phyloP scores from a whole-genome alignment of 1,139 yeast genomes.

The Lodderomyces margitis region DNA sequence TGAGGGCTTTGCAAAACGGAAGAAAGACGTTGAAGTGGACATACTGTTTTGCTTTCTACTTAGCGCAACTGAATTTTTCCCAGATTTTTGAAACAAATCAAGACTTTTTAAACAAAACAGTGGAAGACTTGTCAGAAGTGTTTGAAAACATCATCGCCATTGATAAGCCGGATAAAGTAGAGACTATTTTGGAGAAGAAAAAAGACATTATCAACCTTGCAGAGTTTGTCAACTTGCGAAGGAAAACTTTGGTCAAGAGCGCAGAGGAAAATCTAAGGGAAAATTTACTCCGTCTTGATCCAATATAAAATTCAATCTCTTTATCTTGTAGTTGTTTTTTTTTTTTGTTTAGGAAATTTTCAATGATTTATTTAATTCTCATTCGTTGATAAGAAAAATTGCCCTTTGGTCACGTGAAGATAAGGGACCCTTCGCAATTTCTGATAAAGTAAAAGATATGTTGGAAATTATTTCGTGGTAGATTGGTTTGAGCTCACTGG shows the following conservation, averaged over 20 bases:
- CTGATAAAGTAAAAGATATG: neutral
- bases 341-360: slow-evolving; percentile 40
- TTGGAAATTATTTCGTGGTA: too few species aligned
- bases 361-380: slow-evolving; percentile 20
- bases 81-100: slow-evolving; percentile 76
- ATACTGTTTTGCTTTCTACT: slow-evolving; percentile 75
- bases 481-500: neutral
- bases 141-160: slow-evolving; percentile 58
- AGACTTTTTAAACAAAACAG: slow-evolving; percentile 65
- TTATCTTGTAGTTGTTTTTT: too few species aligned
- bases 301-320: too few species aligned
- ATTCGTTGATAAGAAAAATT: slow-evolving; percentile 4
- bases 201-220: slow-evolving; percentile 50
- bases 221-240: slow-evolving; percentile 45
- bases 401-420: slow-evolving; percentile 8
- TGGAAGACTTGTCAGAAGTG: slow-evolving; percentile 75
- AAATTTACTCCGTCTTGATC: slow-evolving; percentile 20
- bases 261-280: slow-evolving; percentile 44
- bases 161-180: slow-evolving; percentile 29
- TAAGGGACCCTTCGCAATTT: slow-evolving; percentile 4
- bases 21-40: slow-evolving; percentile 89
- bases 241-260: slow-evolving; percentile 49
- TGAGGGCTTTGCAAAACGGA: slow-evolving; percentile 61
- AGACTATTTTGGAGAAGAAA: slow-evolving; percentile 46
- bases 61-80: slow-evolving; percentile 48